Evolutionary conservation across 768 basidiomycete species (phyloP).

Genomic region (Pisolithus orientalis): DNA sequence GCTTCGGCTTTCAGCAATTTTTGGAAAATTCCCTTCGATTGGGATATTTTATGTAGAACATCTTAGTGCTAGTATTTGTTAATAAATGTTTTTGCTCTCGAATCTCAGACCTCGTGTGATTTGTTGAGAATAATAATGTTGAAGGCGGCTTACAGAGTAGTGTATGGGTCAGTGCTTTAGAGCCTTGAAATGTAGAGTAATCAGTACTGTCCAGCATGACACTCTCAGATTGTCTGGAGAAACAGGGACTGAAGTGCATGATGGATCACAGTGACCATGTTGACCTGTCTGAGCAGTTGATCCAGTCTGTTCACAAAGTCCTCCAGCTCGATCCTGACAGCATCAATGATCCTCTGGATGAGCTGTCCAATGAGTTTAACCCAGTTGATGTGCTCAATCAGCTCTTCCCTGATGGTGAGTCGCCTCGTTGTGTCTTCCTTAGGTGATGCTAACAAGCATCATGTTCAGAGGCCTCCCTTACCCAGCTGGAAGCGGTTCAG

Average conservation of each 20-base stretch:
- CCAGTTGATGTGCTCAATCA: constrained; percentile 47
- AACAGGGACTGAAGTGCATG: neutral
- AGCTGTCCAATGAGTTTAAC: constrained; percentile 50
- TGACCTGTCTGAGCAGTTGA: constrained; percentile 60
- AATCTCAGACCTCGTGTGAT: neutral
- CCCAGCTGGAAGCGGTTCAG: constrained; percentile 66
- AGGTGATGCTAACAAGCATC: neutral
- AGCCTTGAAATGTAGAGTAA: no score
- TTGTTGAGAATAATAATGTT: no score
- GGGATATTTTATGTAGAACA: neutral
- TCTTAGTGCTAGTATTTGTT: neutral
- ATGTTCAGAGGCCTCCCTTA: constrained; percentile 64
- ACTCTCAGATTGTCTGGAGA: neutral
- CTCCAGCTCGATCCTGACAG: constrained; percentile 45
- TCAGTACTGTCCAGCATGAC: no score
- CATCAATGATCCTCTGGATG: constrained; percentile 50
- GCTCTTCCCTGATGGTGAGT: constrained; percentile 75
- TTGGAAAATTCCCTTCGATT: constrained; percentile 46
- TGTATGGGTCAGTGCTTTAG: no score
- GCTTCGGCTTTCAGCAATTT: constrained; percentile 90
- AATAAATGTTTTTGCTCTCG: neutral
- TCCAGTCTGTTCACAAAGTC: constrained; percentile 65
- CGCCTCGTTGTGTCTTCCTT: neutral
- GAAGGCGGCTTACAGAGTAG: no score
- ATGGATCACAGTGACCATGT: constrained; percentile 22